Percentiles rank a stretch among this genome's conserved stretches.
These are phyloP conservation scores for Saccharomycopsis javanensis DNA, from an alignment of 805 yeast species.

Conservation along the genomic window DNA sequence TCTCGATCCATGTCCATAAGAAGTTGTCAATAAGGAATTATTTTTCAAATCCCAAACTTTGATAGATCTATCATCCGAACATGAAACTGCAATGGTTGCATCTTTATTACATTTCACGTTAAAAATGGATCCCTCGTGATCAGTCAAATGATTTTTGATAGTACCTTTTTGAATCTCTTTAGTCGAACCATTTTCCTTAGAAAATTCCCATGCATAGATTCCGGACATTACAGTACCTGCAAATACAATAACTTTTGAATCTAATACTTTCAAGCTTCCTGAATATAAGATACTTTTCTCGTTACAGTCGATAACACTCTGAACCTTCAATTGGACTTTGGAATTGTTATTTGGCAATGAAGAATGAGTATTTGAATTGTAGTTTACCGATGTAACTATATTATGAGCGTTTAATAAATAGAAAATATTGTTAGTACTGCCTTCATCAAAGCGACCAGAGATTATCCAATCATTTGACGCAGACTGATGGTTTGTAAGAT, in stretches of 20 bases:
- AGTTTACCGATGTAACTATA: conserved; percentile 34
- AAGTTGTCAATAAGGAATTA: conserved; percentile 58
- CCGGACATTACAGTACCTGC: conserved; percentile 96
- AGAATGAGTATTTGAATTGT: conserved; percentile 19
- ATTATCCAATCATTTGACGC: conserved; percentile 75
- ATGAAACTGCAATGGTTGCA: conserved; percentile 54
- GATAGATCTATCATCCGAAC: conserved; percentile 92
- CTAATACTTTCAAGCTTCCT: conserved; percentile 54
- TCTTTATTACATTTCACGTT: conserved; percentile 54
- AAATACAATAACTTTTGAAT: conserved; percentile 44
- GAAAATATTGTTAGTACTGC: conserved; percentile 24
- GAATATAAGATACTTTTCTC: conserved; percentile 84
- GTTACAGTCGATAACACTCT: conserved; percentile 32
- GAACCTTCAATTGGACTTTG: conserved; percentile 22
- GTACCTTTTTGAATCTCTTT: conserved; percentile 18
- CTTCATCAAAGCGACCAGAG: conserved; percentile 39
- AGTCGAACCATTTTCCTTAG: conserved; percentile 12
- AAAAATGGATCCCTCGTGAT: conserved; percentile 90
- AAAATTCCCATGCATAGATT: conserved; percentile 61
- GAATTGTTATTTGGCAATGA: conserved; percentile 12
- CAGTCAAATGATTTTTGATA: conserved; percentile 46
- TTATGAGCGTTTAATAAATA: conserved; percentile 76
- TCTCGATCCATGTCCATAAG: conserved; percentile 96
- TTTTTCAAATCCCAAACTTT: conserved; percentile 56
- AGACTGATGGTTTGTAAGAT: conserved; percentile 28